Percentiles rank a stretch among this genome's conserved stretches.
Evolutionary conservation across 768 basidiomycete species (phyloP).

Genomic region (Auriscalpium microsporum): DNA sequence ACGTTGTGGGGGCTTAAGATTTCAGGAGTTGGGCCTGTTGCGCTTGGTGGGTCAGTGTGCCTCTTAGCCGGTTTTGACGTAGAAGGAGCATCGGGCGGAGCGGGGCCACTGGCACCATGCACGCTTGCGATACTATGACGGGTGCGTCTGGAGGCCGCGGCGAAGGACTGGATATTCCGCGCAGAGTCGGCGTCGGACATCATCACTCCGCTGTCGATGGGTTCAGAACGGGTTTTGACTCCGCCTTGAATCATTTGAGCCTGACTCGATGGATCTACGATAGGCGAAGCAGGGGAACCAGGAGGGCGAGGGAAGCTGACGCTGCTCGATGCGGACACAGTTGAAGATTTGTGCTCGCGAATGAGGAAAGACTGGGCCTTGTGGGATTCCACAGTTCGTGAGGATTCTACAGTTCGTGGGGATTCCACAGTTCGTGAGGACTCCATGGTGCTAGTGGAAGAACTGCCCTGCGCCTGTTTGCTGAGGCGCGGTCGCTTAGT

Average conservation of each 20-base stretch:
- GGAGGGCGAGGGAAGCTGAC: neutral
- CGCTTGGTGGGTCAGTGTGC: no score
- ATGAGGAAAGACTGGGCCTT: neutral
- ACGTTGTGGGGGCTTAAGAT: no score
- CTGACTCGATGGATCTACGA: neutral
- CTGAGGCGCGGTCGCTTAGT: neutral
- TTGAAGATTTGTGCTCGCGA: neutral
- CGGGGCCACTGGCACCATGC: no score
- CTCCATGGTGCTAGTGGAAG: neutral
- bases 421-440: neutral
- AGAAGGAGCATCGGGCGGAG: no score
- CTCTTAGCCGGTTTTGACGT: no score
- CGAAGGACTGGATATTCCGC: neutral
- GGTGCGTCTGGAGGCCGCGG: no score
- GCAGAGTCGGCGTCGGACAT: neutral
- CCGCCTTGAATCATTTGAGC: neutral
- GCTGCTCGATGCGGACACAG: neutral
- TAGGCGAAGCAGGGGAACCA: neutral
- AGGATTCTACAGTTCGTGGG: no score
- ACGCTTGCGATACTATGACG: no score
- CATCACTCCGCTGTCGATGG: neutral
- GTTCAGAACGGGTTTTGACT: neutral
- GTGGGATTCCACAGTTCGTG: neutral
- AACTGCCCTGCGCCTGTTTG: neutral
- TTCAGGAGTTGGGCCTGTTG: no score